Conservation (phyloP, 2,329 filamentous ascomycete species). For the Blastomyces silverae region DNA sequence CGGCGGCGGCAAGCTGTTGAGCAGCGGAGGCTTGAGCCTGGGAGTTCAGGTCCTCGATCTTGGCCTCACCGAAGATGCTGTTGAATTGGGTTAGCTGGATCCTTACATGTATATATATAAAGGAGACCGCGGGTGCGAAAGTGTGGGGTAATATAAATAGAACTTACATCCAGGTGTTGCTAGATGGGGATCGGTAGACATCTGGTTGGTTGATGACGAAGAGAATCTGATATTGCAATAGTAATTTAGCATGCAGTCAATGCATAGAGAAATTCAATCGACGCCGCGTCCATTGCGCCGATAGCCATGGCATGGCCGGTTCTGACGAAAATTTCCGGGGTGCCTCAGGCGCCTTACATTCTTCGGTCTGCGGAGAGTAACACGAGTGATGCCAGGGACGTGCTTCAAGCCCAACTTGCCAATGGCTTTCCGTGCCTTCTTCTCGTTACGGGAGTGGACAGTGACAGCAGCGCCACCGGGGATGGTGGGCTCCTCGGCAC, state of each 20-base stretch:
- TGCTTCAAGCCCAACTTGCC: slow-evolving; percentile 97
- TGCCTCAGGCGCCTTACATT: slow-evolving; percentile 63
- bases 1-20: slow-evolving; percentile 84
- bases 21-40: slow-evolving; percentile 93
- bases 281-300: background rate
- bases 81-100: background rate
- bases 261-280: background rate
- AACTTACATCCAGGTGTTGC: slow-evolving; percentile 98
- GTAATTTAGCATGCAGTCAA: background rate
- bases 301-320: background rate
- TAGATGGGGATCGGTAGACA: slow-evolving; percentile 98
- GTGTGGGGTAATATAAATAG: slow-evolving; percentile 20
- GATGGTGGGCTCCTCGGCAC: slow-evolving; percentile 54
- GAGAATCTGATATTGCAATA: slow-evolving; percentile 61
- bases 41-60: slow-evolving; percentile 99
- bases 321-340: background rate
- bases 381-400: slow-evolving; percentile 93
- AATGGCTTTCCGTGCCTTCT: slow-evolving; percentile 99
- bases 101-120: background rate
- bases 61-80: slow-evolving; percentile 98
- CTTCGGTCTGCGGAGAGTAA: slow-evolving; percentile 96
- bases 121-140: slow-evolving; percentile 22
- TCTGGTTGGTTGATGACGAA: slow-evolving; percentile 99
- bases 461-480: slow-evolving; percentile 82
- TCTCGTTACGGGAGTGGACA: slow-evolving; percentile 98